phyloP scores from a whole-genome alignment of 306 rosid genomes.

The Casuarina equisetifolia region DNA sequence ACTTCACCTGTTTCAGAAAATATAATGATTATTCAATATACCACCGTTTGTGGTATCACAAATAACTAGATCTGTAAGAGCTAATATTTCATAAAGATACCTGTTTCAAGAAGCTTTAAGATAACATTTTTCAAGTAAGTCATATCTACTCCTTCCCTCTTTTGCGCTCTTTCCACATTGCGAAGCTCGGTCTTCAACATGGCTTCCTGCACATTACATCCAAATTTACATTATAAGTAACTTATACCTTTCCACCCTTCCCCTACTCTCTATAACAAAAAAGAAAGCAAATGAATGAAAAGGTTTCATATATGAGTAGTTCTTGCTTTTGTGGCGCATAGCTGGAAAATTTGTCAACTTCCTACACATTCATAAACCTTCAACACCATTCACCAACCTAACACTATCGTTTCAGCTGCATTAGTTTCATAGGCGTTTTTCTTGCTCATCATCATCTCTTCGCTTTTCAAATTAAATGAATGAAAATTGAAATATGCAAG shows the following conservation, averaged over 20 bases:
- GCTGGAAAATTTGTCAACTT: constrained; percentile 4
- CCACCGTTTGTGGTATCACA: constrained; percentile 3
- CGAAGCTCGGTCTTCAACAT: constrained; percentile 85
- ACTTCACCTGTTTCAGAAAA: constrained; percentile 73
- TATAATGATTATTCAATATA: constrained; percentile 8
- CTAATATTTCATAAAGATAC: constrained; percentile 28
- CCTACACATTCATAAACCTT: constrained; percentile 14
- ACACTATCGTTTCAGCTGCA: not conserved
- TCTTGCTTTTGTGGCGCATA: constrained; percentile 11
- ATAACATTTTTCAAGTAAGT: constrained; percentile 90
- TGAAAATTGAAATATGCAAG: constrained; percentile 19
- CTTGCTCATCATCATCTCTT: not conserved
- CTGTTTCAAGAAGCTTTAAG: constrained; percentile 97
- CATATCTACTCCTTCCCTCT: constrained; percentile 98
- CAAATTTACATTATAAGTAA: constrained; percentile 14
- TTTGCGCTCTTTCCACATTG: constrained; percentile 71
- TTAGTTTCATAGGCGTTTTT: not conserved
- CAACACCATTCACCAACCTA: constrained; percentile 9
- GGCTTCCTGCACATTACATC: constrained; percentile 56
- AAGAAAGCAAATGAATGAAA: not conserved
- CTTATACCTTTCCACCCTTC: not conserved
- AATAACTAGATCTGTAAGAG: not conserved
- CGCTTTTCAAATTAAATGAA: constrained; percentile 8
- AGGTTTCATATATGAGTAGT: not conserved
- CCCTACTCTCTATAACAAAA: not conserved